Conservation (phyloP, 345 rosid genomes). For the Stellera chamaejasme region DNA sequence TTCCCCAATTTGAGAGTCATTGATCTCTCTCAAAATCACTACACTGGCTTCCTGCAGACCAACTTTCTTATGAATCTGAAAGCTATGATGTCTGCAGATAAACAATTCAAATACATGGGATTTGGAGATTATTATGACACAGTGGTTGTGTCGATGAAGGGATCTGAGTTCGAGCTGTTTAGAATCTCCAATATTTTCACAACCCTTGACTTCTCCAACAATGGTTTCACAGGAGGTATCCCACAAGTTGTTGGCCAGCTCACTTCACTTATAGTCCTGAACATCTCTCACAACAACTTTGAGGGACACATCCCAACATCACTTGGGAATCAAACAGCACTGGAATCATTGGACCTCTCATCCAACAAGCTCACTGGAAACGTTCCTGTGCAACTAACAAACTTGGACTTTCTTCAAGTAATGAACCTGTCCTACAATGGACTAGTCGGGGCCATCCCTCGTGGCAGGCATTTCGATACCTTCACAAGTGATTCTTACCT, state of each 20-base stretch:
- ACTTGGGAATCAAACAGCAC: constrained; percentile 4
- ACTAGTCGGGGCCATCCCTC: constrained; percentile 14
- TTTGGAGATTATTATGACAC: not conserved
- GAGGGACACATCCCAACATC: constrained; percentile 16
- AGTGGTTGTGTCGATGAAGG: not conserved
- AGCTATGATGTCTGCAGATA: constrained; percentile 1
- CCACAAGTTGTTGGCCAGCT: constrained; percentile 16
- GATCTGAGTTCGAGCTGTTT: not conserved
- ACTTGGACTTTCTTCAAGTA: constrained; percentile 1
- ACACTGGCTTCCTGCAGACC: not conserved
- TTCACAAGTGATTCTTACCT: not conserved
- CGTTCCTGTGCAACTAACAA: constrained; percentile 15
- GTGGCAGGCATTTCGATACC: no score
- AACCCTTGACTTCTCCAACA: constrained; percentile 6
- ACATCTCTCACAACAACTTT: constrained; percentile 16
- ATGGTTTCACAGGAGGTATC: constrained; percentile 13
- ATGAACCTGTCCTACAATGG: constrained; percentile 14
- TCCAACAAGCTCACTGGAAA: constrained; percentile 13
- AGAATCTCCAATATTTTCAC: not conserved
- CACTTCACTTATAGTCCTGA: constrained; percentile 9
- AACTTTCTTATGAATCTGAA: not conserved
- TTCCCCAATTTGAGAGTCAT: not conserved
- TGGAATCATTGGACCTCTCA: constrained; percentile 17
- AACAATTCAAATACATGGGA: not conserved
- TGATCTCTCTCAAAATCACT: constrained; percentile 10